phyloP scores from a whole-genome alignment of 1,284 basidiomycete genomes.

The Sporisorium reilianum region DNA sequence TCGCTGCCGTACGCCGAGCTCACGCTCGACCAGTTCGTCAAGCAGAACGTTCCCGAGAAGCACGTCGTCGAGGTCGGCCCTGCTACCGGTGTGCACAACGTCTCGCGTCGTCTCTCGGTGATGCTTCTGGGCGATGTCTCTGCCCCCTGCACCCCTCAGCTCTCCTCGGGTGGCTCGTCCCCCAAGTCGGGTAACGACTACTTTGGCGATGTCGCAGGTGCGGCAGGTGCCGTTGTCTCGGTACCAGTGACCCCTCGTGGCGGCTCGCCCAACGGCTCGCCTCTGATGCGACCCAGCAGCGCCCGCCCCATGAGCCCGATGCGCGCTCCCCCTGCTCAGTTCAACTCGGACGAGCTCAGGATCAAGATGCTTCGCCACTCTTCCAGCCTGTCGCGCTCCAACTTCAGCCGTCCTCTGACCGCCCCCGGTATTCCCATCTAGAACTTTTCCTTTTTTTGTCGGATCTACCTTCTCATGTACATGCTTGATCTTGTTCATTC shows the following conservation, averaged over 20 bases:
- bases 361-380: conserved; percentile 49
- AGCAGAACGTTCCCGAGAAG: conserved; percentile 45
- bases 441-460: neutral
- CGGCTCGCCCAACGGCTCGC: conserved; percentile 28
- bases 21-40: conserved; percentile 43
- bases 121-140: conserved; percentile 37
- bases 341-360: conserved; percentile 43
- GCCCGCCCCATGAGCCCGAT: conserved; percentile 39
- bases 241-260: conserved; percentile 20
- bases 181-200: conserved; percentile 29
- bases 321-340: conserved; percentile 38
- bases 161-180: conserved; percentile 20
- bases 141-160: conserved; percentile 27
- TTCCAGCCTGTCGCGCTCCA: conserved; percentile 20
- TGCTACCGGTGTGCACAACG: conserved; percentile 31
- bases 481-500: neutral
- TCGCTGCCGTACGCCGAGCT: conserved; percentile 34
- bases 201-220: conserved; percentile 32
- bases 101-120: conserved; percentile 42
- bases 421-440: conserved; percentile 35
- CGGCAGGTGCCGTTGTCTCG: conserved; percentile 21
- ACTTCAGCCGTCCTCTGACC: conserved; percentile 32
- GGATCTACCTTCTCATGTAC: neutral
- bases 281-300: conserved; percentile 26
- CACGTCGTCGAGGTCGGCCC: conserved; percentile 26